These are phyloP conservation scores for Xylaria polymorpha DNA, from an alignment of 2,329 filamentous ascomycete species.

Conservation along the genomic window DNA sequence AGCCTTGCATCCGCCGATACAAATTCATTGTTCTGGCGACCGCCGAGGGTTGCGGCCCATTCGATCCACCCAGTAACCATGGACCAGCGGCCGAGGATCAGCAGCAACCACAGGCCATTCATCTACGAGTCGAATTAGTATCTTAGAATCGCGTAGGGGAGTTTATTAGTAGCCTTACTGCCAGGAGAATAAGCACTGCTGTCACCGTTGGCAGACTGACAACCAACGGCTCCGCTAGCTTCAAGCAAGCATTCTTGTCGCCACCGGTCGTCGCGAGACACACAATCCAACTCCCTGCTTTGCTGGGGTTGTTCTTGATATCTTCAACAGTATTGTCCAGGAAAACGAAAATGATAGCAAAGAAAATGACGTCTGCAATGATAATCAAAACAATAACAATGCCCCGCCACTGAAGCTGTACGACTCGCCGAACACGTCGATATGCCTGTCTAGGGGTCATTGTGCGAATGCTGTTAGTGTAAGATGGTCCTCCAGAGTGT, in stretches of 20 bases:
- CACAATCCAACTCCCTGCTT: conserved; percentile 72
- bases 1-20: conserved; percentile 83
- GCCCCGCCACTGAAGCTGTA: conserved; percentile 93
- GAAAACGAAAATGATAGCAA: conserved; percentile 89
- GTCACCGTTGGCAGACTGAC: conserved; percentile 81
- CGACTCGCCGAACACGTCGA: conserved; percentile 83
- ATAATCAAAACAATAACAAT: conserved; percentile 92
- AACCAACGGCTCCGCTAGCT: conserved; percentile 69
- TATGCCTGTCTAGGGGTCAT: conserved; percentile 89
- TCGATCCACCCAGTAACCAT: conserved; percentile 88
- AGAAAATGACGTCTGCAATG: conserved; percentile 91
- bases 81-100: conserved; percentile 84
- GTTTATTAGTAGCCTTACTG: conserved; percentile 63
- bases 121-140: conserved; percentile 60
- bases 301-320: conserved; percentile 63
- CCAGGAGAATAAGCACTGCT: conserved; percentile 84
- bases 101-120: conserved; percentile 85
- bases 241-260: conserved; percentile 74
- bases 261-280: conserved; percentile 73
- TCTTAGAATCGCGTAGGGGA: neutral
- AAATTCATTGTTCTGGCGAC: conserved; percentile 77
- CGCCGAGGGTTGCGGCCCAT: conserved; percentile 63
- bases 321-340: conserved; percentile 78
- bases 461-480: conserved; percentile 78
- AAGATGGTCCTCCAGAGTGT: conserved; percentile 78